Evolutionary conservation across 2,329 filamentous ascomycete genomes (phyloP).

Genomic region (Arachnomyces sp.): DNA sequence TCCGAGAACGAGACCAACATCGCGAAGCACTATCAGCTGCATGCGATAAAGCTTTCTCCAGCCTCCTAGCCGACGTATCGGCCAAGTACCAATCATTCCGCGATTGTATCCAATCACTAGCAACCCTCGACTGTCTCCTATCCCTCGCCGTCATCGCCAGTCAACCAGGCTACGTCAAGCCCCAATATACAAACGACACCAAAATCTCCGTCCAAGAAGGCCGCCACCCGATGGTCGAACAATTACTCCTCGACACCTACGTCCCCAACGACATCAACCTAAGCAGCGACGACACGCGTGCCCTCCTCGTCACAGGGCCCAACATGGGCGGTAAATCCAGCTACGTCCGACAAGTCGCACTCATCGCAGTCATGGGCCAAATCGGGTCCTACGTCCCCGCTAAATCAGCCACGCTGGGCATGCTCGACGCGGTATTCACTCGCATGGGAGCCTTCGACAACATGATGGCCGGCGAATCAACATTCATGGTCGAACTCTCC

Average conservation of each 20-base stretch:
- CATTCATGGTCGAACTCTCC: conserved; percentile 95
- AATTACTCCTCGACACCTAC: conserved; percentile 73
- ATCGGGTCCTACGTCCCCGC: conserved; percentile 92
- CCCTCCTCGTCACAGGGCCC: conserved; percentile 85
- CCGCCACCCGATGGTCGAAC: conserved; percentile 93
- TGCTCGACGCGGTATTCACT: conserved; percentile 86
- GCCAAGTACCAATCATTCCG: conserved; percentile 82
- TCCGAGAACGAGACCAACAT: conserved; percentile 85
- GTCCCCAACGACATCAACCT: conserved; percentile 82
- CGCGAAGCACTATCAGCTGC: conserved; percentile 87
- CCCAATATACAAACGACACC: conserved; percentile 56
- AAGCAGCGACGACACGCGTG: conserved; percentile 55
- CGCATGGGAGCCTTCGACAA: conserved; percentile 96
- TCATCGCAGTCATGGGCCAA: conserved; percentile 89
- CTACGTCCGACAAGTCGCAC: conserved; percentile 84
- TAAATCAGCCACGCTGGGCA: conserved; percentile 61
- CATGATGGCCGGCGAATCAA: conserved; percentile 86
- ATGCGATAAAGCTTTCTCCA: conserved; percentile 72
- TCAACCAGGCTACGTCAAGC: conserved; percentile 81
- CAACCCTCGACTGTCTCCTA: conserved; percentile 80
- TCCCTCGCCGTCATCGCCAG: conserved; percentile 76
- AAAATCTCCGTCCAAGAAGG: conserved; percentile 64
- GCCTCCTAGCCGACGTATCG: conserved; percentile 64
- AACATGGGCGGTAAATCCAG: conserved; percentile 99
- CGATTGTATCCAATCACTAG: conserved; percentile 77